Evolutionary conservation across 768 basidiomycete genomes (phyloP).

Genomic region (Dentipellis sp.): DNA sequence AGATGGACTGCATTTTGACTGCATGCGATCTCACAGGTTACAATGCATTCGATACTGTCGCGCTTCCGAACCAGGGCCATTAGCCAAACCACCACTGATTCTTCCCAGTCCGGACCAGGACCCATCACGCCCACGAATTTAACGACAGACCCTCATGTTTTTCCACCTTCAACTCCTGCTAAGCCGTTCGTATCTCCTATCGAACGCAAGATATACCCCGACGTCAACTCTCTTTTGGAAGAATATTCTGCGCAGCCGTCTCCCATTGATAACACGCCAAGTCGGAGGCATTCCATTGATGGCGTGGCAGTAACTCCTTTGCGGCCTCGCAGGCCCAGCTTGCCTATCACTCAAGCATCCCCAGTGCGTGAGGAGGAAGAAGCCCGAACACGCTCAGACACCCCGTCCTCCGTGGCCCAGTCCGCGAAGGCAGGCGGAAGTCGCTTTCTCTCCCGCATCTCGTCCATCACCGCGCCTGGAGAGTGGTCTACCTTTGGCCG

Average conservation of each 20-base stretch:
- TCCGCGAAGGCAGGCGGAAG: too few relatives aligned
- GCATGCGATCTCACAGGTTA: too few relatives aligned
- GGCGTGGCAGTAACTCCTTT: background rate
- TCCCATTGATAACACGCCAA: background rate
- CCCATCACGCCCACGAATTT: constrained; percentile 8
- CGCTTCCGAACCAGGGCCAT: constrained; percentile 23
- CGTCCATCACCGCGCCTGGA: constrained; percentile 14
- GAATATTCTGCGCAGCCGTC: background rate
- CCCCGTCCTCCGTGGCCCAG: background rate
- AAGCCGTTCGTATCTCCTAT: background rate
- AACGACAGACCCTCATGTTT: constrained; percentile 1
- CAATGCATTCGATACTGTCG: constrained; percentile 22
- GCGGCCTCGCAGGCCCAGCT: background rate
- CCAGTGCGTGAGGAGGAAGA: background rate
- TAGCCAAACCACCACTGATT: constrained; percentile 15
- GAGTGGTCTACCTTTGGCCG: constrained; percentile 31
- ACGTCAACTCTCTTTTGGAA: constrained; percentile 1
- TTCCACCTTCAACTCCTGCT: background rate
- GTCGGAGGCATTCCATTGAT: background rate
- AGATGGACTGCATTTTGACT: too few relatives aligned
- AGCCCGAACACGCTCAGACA: background rate
- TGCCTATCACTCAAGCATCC: background rate
- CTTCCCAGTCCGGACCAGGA: constrained; percentile 6
- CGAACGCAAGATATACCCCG: constrained; percentile 2
- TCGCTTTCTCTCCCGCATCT: constrained; percentile 13